Base-by-base conservation (phyloP, 352 stramenopile genomes). In the Plasmopara viticola region DNA sequence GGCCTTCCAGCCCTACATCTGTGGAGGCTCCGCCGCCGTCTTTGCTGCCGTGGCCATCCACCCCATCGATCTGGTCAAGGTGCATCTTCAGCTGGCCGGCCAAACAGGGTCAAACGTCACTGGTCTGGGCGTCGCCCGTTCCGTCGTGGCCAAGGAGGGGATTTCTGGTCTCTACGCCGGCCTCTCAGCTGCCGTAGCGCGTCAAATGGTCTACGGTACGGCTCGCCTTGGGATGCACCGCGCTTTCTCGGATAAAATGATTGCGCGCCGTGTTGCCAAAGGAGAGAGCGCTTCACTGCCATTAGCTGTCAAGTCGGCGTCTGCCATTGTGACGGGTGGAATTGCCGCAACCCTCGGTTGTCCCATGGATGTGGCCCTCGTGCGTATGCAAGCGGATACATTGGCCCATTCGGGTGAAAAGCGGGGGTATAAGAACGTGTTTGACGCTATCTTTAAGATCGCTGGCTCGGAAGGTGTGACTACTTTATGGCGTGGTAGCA, bases 371-470 rank as follows among this genome's bases (percentile, higher is more conserved):
- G 95, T 98, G 13, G 86, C 97, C 12, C 82, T 99, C 14, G 96
- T 99, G 53, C 79, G 96, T 51, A 97, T 99, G 82, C 97, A 99
- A 72, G 86, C 91, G 43, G 97, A 99, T 66, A 95, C 86, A 47
- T 89, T 98, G 64, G 95, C 95, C 15, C 80, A 86, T 13, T 66
- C 74, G 14, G 74, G 76, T 33, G 84, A 98, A 58, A 83, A 95
- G 55, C 87, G 97, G 56, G 97, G 97, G 48, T 99, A 99, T 80
- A 98, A 96, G 62, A 98, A 99, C 80, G 96, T 99, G 6, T 97
- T 98, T 59, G 94, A 99, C 75, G 95, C 93, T 15, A 89, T 98
- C 30, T 56, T 90, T 13, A 79, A 92, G 62, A 97, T 98, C 56
- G 73, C 71, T 2, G 62, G 66, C 14, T 73, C 92, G 6, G 93